Percentiles rank a stretch among this genome's conserved stretches.
phyloP scores from a whole-genome alignment of 2,329 filamentous ascomycete species.

The Botrytis aclada region DNA sequence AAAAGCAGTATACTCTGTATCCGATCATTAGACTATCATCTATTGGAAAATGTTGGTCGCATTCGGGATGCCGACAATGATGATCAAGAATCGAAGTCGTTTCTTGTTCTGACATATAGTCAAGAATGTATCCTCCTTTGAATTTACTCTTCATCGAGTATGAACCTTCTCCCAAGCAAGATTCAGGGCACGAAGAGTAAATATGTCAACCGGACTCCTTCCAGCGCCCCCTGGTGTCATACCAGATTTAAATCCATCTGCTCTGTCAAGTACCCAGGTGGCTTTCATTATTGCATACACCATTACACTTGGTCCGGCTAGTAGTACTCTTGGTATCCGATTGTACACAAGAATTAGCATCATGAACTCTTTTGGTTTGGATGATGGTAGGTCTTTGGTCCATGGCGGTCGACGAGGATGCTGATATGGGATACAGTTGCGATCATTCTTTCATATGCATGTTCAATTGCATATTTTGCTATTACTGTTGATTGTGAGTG shows the following conservation, averaged over 20 bases:
- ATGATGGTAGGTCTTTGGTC: not conserved
- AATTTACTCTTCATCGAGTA: not conserved
- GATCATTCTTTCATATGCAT: constrained; percentile 1
- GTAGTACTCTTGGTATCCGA: not conserved
- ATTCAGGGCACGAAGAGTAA: not conserved
- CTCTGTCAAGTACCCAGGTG: not conserved
- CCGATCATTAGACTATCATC: not conserved
- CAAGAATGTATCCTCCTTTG: not conserved
- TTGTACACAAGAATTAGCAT: constrained; percentile 4
- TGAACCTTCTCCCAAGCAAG: not conserved
- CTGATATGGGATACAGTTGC: not conserved
- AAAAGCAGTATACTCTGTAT: not conserved
- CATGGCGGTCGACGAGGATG: not conserved
- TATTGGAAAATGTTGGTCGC: not conserved
- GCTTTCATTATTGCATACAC: not conserved
- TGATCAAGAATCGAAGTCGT: not conserved
- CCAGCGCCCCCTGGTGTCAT: not conserved
- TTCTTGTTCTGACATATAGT: not conserved
- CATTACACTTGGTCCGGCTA: not conserved
- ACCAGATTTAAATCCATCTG: not conserved
- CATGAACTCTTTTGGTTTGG: not conserved
- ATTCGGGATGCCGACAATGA: not conserved
- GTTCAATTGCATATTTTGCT: constrained; percentile 10
- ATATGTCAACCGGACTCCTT: constrained; percentile 6
- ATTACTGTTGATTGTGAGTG: not conserved